Conservation (phyloP, 2,329 filamentous ascomycete species). For the Shiraia sp. region DNA sequence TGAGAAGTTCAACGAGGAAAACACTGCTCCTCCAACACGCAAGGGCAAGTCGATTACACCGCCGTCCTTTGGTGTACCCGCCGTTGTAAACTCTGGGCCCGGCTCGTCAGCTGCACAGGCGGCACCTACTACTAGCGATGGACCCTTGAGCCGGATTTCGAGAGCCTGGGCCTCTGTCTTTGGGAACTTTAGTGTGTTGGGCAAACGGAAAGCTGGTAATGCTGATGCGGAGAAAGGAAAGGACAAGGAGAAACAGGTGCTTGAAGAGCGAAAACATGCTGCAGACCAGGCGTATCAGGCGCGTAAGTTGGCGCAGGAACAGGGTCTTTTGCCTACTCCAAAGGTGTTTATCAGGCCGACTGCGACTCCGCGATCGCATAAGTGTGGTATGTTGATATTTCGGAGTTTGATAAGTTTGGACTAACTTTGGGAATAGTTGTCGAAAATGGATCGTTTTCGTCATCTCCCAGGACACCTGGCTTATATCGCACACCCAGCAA, state of each 20-base stretch:
- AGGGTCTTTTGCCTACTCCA: slow-evolving; percentile 37
- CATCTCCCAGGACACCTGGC: slow-evolving; percentile 26
- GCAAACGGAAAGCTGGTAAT: slow-evolving; percentile 36
- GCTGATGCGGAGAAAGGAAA: slow-evolving; percentile 22
- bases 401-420: not conserved
- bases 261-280: slow-evolving; percentile 33
- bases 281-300: slow-evolving; percentile 36
- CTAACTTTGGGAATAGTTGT: slow-evolving; percentile 7
- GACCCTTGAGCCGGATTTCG: slow-evolving; percentile 33
- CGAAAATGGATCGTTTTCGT: slow-evolving; percentile 10
- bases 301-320: slow-evolving; percentile 29
- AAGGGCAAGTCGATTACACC: slow-evolving; percentile 6
- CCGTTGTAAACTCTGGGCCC: slow-evolving; percentile 2
- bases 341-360: slow-evolving; percentile 37
- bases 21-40: slow-evolving; percentile 16
- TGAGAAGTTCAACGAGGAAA: slow-evolving; percentile 30
- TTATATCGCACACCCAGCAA: slow-evolving; percentile 57
- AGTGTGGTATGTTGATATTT: slow-evolving; percentile 10
- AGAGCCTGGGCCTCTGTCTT: slow-evolving; percentile 31
- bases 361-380: slow-evolving; percentile 14
- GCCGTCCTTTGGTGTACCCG: slow-evolving; percentile 7
- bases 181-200: slow-evolving; percentile 28
- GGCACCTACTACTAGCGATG: slow-evolving; percentile 15
- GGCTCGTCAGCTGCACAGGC: slow-evolving; percentile 6
- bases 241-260: slow-evolving; percentile 14